Percentiles rank a stretch among this genome's conserved stretches.
phyloP scores from a whole-genome alignment of 2,329 filamentous ascomycete genomes.

The Periconia sp. region DNA sequence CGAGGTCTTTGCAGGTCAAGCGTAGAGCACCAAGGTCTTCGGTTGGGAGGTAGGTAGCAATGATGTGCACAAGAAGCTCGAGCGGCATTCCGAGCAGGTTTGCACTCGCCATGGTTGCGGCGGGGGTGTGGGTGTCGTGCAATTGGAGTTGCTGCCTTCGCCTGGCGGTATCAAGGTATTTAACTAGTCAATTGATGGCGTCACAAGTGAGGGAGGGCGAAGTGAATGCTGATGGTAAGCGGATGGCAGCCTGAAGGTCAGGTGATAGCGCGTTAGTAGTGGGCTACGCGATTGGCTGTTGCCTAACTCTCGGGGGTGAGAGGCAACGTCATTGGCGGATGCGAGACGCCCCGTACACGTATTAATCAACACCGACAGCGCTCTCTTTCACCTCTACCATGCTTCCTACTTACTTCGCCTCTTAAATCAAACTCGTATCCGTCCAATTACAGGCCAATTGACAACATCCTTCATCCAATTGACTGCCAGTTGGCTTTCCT shows the following conservation, averaged over 20 bases:
- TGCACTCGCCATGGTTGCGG: conserved; percentile 20
- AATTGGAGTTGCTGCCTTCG: not conserved
- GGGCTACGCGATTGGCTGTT: not conserved
- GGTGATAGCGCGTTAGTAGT: not conserved
- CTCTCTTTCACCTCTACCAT: not conserved
- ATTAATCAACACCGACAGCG: not conserved
- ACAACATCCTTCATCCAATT: not conserved
- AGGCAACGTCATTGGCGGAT: not conserved
- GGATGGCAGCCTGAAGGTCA: not conserved
- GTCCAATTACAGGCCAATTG: too few species aligned
- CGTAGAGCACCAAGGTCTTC: conserved; percentile 59
- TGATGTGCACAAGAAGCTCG: conserved; percentile 60
- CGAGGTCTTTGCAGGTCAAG: conserved; percentile 57
- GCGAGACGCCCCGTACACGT: too few species aligned
- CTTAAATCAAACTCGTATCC: not conserved
- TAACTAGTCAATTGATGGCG: not conserved
- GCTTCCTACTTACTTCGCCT: too few species aligned
- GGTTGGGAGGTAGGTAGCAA: conserved; percentile 54
- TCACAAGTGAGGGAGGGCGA: too few species aligned
- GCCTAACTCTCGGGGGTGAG: not conserved
- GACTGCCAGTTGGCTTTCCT: not conserved
- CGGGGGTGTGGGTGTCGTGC: too few species aligned
- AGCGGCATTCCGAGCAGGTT: conserved; percentile 49
- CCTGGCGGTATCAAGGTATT: not conserved
- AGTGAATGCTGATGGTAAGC: too few species aligned